Evolutionary conservation across 2,329 filamentous ascomycete genomes (phyloP), one percentile per base, ranked within the genome.

Genomic region (Calycina herbarum): DNA sequence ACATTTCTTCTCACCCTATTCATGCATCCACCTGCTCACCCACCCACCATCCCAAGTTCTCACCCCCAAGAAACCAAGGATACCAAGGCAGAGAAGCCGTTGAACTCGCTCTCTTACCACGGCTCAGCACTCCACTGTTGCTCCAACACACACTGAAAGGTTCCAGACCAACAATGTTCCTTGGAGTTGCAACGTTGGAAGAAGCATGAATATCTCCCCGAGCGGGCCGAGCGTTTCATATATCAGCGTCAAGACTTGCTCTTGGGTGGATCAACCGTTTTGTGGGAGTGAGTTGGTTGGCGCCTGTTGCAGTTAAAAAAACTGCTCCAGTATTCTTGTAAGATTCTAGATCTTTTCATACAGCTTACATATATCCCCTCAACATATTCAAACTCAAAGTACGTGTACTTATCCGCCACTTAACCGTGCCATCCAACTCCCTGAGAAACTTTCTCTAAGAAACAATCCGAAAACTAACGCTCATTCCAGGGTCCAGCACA

Each of bases 181-280:
- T n/a, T 45, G 42, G 42, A 45, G 42, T 45, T 24, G 45, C 45
- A 51, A 51, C n/a, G 45, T 27, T 51, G 45, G 45, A 51, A 51
- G 45, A 20, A 51, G 45, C 45, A 51, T 48, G n/a, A 51, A 51
- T 24, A 51, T 11, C 45, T n/a, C 42, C 10, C 20, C 45, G 45
- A 27, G 7, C 45, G 45, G 20, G 20, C 45, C n/a, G 20, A 20
- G n/a, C n/a, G 45, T 51, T 51, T 51, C 45, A 20, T 51, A 20
- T 51, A 51, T 51, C 45, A 51, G 45, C 45, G 20, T 51, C 20
- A 51, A 51, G 42, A 45, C n/a, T 24, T 51, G 10, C n/a, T 20
- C 10, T 24, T 24, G n/a, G 7, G n/a, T 51, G 45, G 45, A 20
- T 51, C 45, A 51, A 51, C 20, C 17, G 5, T 20, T 48, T n/a